Conservation (phyloP, 2,329 filamentous ascomycete species). For the Nemania abortiva region DNA sequence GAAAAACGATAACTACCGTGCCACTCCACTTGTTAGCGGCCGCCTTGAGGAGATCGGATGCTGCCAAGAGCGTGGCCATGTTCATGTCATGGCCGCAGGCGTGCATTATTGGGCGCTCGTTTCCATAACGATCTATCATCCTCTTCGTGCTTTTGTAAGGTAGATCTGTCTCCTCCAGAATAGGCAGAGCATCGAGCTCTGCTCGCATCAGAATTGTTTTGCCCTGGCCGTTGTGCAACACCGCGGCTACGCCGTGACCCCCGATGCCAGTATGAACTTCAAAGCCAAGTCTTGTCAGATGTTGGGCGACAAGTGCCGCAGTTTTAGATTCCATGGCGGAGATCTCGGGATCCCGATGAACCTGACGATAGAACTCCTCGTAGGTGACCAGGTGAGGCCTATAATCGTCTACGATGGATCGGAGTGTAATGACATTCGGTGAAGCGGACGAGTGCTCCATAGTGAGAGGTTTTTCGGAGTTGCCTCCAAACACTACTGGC, state of each 20-base stretch:
- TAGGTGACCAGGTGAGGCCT: constrained; percentile 6
- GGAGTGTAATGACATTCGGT: background rate
- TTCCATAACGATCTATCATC: constrained; percentile 55
- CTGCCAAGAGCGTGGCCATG: constrained; percentile 68
- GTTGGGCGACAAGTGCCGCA: constrained; percentile 30
- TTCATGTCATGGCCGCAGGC: constrained; percentile 78
- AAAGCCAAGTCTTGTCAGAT: constrained; percentile 34
- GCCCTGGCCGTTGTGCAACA: constrained; percentile 42
- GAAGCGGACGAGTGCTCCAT: background rate
- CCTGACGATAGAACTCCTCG: constrained; percentile 38
- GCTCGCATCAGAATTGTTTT: constrained; percentile 59
- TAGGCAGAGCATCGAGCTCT: constrained; percentile 63
- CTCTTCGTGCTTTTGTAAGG: constrained; percentile 58
- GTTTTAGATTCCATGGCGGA: constrained; percentile 42
- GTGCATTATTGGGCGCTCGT: constrained; percentile 71
- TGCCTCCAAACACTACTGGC: background rate
- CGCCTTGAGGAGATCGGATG: constrained; percentile 62
- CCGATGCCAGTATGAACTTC: constrained; percentile 42
- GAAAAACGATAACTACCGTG: constrained; percentile 73
- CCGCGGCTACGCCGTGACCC: constrained; percentile 44
- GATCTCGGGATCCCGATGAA: constrained; percentile 45
- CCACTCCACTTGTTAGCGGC: constrained; percentile 67
- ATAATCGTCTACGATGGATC: constrained; percentile 6
- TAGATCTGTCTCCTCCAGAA: constrained; percentile 61
- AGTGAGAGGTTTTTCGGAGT: background rate